These are phyloP conservation scores for Cladosporium velox DNA, from an alignment of 2,329 filamentous ascomycete species.

Conservation along the genomic window DNA sequence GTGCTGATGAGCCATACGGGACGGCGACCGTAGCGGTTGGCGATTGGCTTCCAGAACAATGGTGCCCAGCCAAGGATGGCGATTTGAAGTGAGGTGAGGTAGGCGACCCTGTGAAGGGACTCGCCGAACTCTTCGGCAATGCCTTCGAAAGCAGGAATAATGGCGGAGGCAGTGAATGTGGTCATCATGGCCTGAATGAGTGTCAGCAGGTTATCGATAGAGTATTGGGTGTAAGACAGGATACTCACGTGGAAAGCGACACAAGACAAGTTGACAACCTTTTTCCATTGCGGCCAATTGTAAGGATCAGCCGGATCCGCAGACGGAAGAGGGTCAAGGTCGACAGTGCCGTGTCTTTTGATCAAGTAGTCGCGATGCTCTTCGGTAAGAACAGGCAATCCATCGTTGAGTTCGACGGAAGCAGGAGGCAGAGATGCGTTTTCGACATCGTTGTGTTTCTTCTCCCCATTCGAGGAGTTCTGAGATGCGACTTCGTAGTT, in stretches of 20 bases:
- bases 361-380: slow-evolving; percentile 55
- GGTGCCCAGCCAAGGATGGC: slow-evolving; percentile 56
- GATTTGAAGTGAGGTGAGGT: slow-evolving; percentile 59
- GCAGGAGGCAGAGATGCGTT: neutral
- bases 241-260: slow-evolving; percentile 49
- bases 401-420: slow-evolving; percentile 22
- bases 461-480: slow-evolving; percentile 11
- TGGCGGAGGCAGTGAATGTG: slow-evolving; percentile 56
- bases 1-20: slow-evolving; percentile 57
- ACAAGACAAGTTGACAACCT: slow-evolving; percentile 52
- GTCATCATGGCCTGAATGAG: slow-evolving; percentile 52
- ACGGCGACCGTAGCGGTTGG: slow-evolving; percentile 56
- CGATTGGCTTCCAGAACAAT: slow-evolving; percentile 59
- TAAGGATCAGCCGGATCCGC: slow-evolving; percentile 56
- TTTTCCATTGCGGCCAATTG: slow-evolving; percentile 59
- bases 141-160: slow-evolving; percentile 56
- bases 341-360: slow-evolving; percentile 54
- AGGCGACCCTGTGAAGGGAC: slow-evolving; percentile 52
- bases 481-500: slow-evolving; percentile 17
- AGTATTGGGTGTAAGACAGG: neutral
- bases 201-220: neutral
- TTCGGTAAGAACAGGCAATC: slow-evolving; percentile 40
- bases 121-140: slow-evolving; percentile 55
- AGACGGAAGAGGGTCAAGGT: slow-evolving; percentile 56
- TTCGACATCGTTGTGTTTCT: slow-evolving; percentile 5